phyloP scores from a whole-genome alignment of 2,329 filamentous ascomycete species.

The Fusarium scirpi region DNA sequence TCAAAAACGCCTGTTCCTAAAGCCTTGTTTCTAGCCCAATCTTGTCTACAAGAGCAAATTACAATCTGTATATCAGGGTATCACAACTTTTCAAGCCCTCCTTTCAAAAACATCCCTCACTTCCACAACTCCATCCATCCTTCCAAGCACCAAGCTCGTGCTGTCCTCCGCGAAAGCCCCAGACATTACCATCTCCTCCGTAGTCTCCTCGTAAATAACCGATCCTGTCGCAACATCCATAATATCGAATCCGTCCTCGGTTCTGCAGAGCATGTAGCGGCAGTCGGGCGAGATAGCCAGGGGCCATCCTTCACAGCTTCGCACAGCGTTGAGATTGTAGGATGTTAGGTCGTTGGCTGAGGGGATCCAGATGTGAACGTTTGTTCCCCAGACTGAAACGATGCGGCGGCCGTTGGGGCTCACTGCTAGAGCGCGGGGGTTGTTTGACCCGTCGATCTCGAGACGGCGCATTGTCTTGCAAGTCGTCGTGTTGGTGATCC shows the following conservation, averaged over 20 bases:
- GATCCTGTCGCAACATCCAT: conserved; percentile 53
- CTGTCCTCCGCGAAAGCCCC: conserved; percentile 53
- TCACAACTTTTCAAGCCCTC: conserved; percentile 36
- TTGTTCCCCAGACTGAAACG: conserved; percentile 55
- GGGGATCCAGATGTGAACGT: conserved; percentile 55
- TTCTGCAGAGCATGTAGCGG: conserved; percentile 54
- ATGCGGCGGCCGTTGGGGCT: conserved; percentile 51
- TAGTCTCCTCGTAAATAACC: conserved; percentile 47
- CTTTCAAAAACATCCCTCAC: conserved; percentile 49
- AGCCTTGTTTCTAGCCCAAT: neutral
- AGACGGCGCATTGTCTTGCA: conserved; percentile 54
- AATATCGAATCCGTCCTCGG: conserved; percentile 57
- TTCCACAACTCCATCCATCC: conserved; percentile 52
- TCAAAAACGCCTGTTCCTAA: neutral
- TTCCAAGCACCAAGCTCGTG: conserved; percentile 52
- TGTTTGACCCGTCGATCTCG: conserved; percentile 50
- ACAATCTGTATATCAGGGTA: conserved; percentile 27
- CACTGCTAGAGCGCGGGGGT: conserved; percentile 52
- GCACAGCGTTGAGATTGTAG: conserved; percentile 52
- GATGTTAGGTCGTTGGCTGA: conserved; percentile 49
- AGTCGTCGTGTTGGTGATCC: conserved; percentile 51
- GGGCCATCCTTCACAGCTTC: conserved; percentile 56
- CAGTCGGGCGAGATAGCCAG: conserved; percentile 55
- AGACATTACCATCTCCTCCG: conserved; percentile 50
- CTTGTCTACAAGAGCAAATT: neutral